Evolutionary conservation across 2,329 filamentous ascomycete genomes (phyloP), one percentile per base, ranked within the genome.

Genomic region (Fusarium buharicum): DNA sequence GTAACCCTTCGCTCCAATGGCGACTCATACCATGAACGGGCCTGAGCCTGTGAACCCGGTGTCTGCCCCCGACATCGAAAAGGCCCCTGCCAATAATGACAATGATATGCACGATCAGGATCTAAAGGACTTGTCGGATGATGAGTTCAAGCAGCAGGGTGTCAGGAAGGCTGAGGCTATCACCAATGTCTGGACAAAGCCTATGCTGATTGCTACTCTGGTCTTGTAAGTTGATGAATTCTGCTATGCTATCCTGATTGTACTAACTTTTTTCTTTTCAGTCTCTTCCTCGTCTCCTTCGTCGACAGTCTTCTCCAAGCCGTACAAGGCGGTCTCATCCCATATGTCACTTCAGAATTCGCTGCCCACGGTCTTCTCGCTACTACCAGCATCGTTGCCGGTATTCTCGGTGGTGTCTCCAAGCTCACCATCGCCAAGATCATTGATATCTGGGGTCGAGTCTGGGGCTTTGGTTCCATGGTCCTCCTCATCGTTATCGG

Each of bases 291-390:
- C 1, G 73, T 84, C 33, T 81, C 80, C 68, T 78, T 84, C 38
- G 76, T 82, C 66, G 81, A 84, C 40, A 79, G 78, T 6, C 75
- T 84, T 31, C 78, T 36, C 33, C 33, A 36, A 7, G 33, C 33
- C n/a, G 33, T 36, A 7, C 33, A 36, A n/a, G 63, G 55, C 34
- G 81, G 73, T 63, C 62, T 84, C 38, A 67, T 73, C 4, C 77
- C 81, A 1, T 84, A 76, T 59, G 77, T 80, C 14, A 82, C 81
- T 3, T 84, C 79, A 60, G 76, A 74, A 18, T 87, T 82, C 48
- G 70, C 78, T 28, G 72, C 76, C 1, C 85, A 87, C 66, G 84
- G 83, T 4, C 76, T 86, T 3, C 71, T 84, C 12, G 78, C 80
- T 2, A 77, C 83, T 24, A 82, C 85, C 39, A 76, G 78, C 33